phyloP scores from a whole-genome alignment of 257 asterid species.

The Petrea volubilis region DNA sequence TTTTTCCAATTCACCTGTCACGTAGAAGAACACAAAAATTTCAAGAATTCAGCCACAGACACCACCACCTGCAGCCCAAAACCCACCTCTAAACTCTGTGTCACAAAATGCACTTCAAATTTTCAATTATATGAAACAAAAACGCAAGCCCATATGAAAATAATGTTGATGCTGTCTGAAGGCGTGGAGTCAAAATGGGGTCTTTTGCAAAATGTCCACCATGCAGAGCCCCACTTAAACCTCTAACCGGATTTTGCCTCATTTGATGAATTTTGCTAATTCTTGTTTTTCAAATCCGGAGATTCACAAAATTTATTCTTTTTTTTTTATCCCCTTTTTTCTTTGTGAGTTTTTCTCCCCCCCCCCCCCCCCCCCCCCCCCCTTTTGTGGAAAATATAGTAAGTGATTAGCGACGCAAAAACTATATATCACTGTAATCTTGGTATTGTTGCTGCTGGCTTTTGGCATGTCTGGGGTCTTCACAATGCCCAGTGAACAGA shows the following conservation, averaged over 20 bases:
- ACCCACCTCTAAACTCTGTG: not conserved
- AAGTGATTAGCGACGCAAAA: constrained; percentile 12
- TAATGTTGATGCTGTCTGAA: constrained; percentile 21
- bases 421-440: not conserved
- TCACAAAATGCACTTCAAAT: not conserved
- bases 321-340: not conserved
- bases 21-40: not conserved
- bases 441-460: not conserved
- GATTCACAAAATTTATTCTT: not conserved
- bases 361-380: too few relatives aligned
- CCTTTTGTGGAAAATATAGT: not conserved
- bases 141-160: constrained; percentile 17
- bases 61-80: not conserved
- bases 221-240: constrained; percentile 30
- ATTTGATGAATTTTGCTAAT: constrained; percentile 6
- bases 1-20: constrained; percentile 12
- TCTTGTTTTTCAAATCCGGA: constrained; percentile 26
- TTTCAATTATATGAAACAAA: not conserved
- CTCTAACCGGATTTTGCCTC: constrained; percentile 28
- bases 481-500: not conserved
- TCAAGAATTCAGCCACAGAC: not conserved
- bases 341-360: not conserved
- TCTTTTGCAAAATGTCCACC: constrained; percentile 24
- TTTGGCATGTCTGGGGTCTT: constrained; percentile 6
- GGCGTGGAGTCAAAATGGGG: constrained; percentile 14